These are phyloP conservation scores for Mallotus japonicus DNA, from an alignment of 441 rosid genomes.

Conservation along the genomic window DNA sequence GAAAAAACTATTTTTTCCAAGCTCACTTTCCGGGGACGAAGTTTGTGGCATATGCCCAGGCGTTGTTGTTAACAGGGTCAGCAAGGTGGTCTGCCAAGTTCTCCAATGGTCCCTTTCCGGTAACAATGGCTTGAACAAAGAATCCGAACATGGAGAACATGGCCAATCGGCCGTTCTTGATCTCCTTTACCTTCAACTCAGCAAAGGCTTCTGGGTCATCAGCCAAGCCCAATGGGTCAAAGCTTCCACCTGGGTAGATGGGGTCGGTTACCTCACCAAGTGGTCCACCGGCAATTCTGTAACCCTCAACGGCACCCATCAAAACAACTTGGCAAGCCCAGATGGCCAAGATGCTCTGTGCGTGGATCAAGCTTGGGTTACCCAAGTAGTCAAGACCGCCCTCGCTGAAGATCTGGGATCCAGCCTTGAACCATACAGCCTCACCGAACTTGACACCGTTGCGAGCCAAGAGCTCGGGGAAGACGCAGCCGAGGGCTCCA, in stretches of 20 bases:
- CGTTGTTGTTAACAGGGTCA: constrained; percentile 58
- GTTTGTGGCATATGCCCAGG: constrained; percentile 59
- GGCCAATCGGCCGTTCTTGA: constrained; percentile 53
- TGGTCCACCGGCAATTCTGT: constrained; percentile 44
- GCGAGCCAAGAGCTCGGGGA: constrained; percentile 50
- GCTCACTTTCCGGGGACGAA: constrained; percentile 54
- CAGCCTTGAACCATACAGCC: constrained; percentile 49
- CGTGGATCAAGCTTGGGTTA: constrained; percentile 42
- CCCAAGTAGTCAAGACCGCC: constrained; percentile 45
- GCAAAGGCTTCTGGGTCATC: constrained; percentile 54
- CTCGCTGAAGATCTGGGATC: constrained; percentile 41
- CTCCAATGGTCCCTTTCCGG: constrained; percentile 53
- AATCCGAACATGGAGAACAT: constrained; percentile 62
- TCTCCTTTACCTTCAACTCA: constrained; percentile 49
- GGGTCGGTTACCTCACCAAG: constrained; percentile 54
- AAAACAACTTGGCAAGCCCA: constrained; percentile 44
- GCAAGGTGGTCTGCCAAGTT: constrained; percentile 55
- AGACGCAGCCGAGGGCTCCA: constrained; percentile 54
- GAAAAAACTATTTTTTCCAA: constrained; percentile 4
- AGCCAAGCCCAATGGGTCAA: constrained; percentile 54
- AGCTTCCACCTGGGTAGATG: constrained; percentile 51
- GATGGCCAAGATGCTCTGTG: constrained; percentile 48
- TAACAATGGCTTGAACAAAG: constrained; percentile 57
- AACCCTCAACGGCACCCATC: constrained; percentile 43
- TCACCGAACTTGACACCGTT: constrained; percentile 51